These are phyloP conservation scores for Dendryphion nanum DNA, from an alignment of 2,329 filamentous ascomycete species.

Conservation along the genomic window DNA sequence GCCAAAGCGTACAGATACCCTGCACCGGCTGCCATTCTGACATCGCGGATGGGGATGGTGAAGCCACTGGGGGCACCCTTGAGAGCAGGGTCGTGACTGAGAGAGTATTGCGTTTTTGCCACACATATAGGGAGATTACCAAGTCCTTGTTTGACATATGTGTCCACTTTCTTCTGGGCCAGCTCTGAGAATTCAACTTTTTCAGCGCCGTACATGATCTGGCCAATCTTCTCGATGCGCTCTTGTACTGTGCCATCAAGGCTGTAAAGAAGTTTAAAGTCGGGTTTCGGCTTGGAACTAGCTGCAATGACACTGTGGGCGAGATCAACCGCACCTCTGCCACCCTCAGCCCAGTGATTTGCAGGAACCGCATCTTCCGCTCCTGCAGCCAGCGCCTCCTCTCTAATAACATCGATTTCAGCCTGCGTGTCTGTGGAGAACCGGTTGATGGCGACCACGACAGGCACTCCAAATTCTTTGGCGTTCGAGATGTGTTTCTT, in stretches of 20 bases:
- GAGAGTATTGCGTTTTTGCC: conserved; percentile 97
- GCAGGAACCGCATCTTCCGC: conserved; percentile 91
- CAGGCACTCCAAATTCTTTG: conserved; percentile 82
- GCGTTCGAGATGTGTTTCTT: conserved; percentile 95
- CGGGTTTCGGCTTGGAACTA: conserved; percentile 69
- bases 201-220: conserved; percentile 90
- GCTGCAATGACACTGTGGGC: conserved; percentile 84
- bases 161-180: conserved; percentile 94
- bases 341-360: conserved; percentile 96
- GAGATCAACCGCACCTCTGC: conserved; percentile 83
- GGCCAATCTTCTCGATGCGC: conserved; percentile 86
- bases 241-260: conserved; percentile 76
- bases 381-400: conserved; percentile 87
- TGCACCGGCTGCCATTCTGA: conserved; percentile 88
- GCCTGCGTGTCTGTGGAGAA: conserved; percentile 93
- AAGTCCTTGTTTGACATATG: conserved; percentile 88
- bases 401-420: conserved; percentile 83
- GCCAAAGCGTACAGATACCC: conserved; percentile 81
- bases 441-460: conserved; percentile 96
- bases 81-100: conserved; percentile 87
- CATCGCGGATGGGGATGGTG: conserved; percentile 90
- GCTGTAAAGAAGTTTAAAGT: conserved; percentile 84
- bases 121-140: conserved; percentile 93
- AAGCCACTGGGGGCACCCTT: conserved; percentile 96
- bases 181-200: conserved; percentile 90